Conservation (phyloP, 1,284 basidiomycete genomes). For the Golubevia sp. region DNA sequence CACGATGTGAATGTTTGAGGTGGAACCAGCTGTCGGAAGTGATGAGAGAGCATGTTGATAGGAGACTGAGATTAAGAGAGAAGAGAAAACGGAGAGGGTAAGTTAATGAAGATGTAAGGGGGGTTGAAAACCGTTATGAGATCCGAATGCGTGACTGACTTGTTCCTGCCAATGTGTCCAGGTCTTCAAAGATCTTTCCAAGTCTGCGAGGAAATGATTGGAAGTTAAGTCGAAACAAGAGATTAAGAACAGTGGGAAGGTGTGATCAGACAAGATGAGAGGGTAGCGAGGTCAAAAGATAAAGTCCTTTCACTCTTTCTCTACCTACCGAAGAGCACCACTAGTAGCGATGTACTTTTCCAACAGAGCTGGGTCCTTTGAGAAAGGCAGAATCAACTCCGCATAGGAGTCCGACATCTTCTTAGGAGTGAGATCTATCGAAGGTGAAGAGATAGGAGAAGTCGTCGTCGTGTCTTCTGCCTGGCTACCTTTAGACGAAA, state of each 20-base stretch:
- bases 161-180: constrained; percentile 58
- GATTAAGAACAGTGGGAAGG: too few species aligned
- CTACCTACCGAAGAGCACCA: too few species aligned
- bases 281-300: too few species aligned
- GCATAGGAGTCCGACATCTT: constrained; percentile 60
- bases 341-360: constrained; percentile 61
- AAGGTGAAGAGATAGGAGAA: too few species aligned
- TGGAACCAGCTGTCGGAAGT: constrained; percentile 35
- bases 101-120: neutral
- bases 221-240: too few species aligned
- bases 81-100: neutral
- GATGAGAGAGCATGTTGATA: constrained; percentile 61
- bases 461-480: too few species aligned
- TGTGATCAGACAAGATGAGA: too few species aligned
- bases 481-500: neutral
- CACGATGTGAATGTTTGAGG: constrained; percentile 59
- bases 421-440: too few species aligned
- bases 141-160: constrained; percentile 5
- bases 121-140: too few species aligned
- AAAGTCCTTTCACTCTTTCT: too few species aligned
- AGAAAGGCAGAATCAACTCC: constrained; percentile 57
- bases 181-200: constrained; percentile 61
- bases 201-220: too few species aligned
- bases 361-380: constrained; percentile 40
- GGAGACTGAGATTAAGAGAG: constrained; percentile 40